A percentile compares a stretch with the other conserved stretches of the same genome.
phyloP scores from a whole-genome alignment of 2,329 filamentous ascomycete genomes.

The Orbilia oligospora region DNA sequence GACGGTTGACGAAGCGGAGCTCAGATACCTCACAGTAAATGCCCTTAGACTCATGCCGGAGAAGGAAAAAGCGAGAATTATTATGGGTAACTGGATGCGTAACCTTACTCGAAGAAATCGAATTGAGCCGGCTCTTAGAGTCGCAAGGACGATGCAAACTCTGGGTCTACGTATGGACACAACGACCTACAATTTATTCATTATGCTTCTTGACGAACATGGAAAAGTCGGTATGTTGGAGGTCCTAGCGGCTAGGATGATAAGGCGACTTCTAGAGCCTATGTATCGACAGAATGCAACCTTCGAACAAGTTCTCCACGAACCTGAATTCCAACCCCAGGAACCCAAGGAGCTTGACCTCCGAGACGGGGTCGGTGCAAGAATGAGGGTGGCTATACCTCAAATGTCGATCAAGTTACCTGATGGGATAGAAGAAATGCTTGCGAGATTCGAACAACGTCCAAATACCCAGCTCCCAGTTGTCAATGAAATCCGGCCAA shows the following conservation, averaged over 20 bases:
- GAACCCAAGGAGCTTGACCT: conserved; percentile 25
- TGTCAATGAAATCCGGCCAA: conserved; percentile 54
- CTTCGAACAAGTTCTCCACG: conserved; percentile 49
- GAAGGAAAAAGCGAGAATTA: conserved; percentile 39
- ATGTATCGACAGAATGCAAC: conserved; percentile 49
- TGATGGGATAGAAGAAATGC: conserved; percentile 43
- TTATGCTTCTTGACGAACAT: conserved; percentile 53
- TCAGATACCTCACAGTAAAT: conserved; percentile 32
- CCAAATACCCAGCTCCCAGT: conserved; percentile 35
- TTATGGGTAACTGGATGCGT: conserved; percentile 56
- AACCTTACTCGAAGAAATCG: conserved; percentile 44
- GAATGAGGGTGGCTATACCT: not conserved
- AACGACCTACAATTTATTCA: conserved; percentile 55
- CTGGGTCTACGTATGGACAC: conserved; percentile 53
- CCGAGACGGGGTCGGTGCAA: not conserved
- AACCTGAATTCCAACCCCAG: conserved; percentile 34
- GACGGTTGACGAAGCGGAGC: conserved; percentile 29
- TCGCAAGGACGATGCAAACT: conserved; percentile 47
- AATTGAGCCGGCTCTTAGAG: conserved; percentile 46
- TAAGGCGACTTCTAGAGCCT: conserved; percentile 44
- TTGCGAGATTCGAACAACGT: conserved; percentile 41
- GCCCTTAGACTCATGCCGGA: conserved; percentile 44
- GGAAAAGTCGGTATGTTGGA: conserved; percentile 55
- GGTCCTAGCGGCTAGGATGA: conserved; percentile 39
- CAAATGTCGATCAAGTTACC: conserved; percentile 25